Evolutionary conservation across 2,329 filamentous ascomycete species (phyloP).

Genomic region (Beauveria caledonica): DNA sequence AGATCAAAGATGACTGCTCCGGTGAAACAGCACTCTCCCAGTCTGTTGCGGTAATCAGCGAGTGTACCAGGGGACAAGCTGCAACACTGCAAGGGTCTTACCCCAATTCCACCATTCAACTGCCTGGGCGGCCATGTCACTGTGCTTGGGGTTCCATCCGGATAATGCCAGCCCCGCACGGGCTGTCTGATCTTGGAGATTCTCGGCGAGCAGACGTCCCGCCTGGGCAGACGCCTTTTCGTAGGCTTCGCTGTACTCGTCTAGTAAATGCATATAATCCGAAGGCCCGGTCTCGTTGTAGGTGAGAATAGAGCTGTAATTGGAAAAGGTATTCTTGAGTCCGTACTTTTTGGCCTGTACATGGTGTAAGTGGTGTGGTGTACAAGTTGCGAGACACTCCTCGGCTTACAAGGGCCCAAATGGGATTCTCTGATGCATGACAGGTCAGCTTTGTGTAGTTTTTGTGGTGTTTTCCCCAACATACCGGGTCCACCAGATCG

Average conservation of each 20-base stretch:
- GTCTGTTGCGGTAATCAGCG: not conserved
- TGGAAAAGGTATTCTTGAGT: conserved; percentile 46
- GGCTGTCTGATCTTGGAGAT: conserved; percentile 53
- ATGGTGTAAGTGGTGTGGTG: not conserved
- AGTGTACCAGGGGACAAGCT: no score
- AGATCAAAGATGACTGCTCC: conserved; percentile 47
- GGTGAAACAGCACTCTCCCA: conserved; percentile 31
- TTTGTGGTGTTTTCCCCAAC: not conserved
- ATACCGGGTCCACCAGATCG: conserved; percentile 19
- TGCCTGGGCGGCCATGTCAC: conserved; percentile 47
- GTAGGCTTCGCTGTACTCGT: conserved; percentile 41
- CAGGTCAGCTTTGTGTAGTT: not conserved
- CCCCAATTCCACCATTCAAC: conserved; percentile 50
- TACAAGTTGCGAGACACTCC: not conserved
- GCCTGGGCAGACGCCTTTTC: conserved; percentile 40
- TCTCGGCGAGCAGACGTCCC: conserved; percentile 47
- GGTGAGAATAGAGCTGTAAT: conserved; percentile 50
- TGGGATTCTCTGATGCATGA: conserved; percentile 43
- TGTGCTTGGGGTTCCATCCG: conserved; percentile 51
- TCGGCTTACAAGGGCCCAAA: conserved; percentile 42
- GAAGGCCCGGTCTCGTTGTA: conserved; percentile 49
- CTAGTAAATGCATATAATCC: conserved; percentile 43
- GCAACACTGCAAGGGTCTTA: not conserved
- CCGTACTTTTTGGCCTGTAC: conserved; percentile 45
- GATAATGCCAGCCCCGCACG: conserved; percentile 50